A percentile compares a stretch with the other conserved stretches of the same genome.
phyloP scores from a whole-genome alignment of 192 early-diverging fungal genomes.

The Geosiphon pyriformis region DNA sequence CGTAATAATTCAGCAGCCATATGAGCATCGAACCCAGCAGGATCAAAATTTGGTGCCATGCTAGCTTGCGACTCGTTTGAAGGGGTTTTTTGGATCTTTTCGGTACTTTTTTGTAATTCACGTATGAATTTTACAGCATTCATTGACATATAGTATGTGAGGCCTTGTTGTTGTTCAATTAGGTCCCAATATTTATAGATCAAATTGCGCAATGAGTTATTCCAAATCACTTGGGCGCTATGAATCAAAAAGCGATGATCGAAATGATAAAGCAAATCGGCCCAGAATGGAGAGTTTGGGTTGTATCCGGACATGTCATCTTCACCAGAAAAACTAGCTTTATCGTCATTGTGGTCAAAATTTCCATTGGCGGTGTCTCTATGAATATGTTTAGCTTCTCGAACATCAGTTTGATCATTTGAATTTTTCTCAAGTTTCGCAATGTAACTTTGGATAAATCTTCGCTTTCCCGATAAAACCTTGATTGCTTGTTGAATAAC shows the following conservation, averaged over 20 bases:
- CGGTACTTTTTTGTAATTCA: slow-evolving; percentile 46
- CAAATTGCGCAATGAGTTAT: slow-evolving; percentile 74
- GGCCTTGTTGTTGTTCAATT: slow-evolving; percentile 58
- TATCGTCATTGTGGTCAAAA: background rate
- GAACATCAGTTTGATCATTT: background rate
- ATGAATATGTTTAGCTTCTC: background rate
- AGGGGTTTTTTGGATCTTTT: slow-evolving; percentile 11
- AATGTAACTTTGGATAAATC: slow-evolving; percentile 41
- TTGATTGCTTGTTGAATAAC: slow-evolving; percentile 52
- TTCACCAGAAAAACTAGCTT: slow-evolving; percentile 1
- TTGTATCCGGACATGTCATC: background rate
- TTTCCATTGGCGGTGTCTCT: background rate
- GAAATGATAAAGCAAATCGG: slow-evolving; percentile 45
- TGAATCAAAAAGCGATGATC: slow-evolving; percentile 76
- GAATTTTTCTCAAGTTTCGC: slow-evolving; percentile 17
- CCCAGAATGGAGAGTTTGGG: slow-evolving; percentile 27
- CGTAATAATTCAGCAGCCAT: slow-evolving; percentile 42
- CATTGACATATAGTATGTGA: slow-evolving; percentile 80
- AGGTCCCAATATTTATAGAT: slow-evolving; percentile 72
- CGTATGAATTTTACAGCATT: slow-evolving; percentile 72
- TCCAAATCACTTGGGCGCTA: slow-evolving; percentile 83
- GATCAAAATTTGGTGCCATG: slow-evolving; percentile 10
- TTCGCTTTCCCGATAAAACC: slow-evolving; percentile 57
- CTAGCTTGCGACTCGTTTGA: slow-evolving; percentile 9
- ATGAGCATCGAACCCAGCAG: slow-evolving; percentile 25